Evolutionary conservation across 441 rosid genomes (phyloP), one percentile per base, ranked within the genome.

Genomic region (Erysimum cheiri): DNA sequence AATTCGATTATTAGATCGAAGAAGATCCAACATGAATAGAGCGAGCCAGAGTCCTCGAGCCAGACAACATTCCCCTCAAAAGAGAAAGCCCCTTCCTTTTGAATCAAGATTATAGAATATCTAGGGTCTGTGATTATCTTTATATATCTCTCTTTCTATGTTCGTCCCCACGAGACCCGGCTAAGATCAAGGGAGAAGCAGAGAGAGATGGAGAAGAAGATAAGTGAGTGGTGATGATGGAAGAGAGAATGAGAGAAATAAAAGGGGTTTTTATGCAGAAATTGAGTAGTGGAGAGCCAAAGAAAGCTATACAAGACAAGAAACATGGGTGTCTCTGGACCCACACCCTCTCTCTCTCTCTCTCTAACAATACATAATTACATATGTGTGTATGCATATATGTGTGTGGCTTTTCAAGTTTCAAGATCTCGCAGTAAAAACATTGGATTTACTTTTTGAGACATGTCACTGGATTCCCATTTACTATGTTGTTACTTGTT

Each of bases 21-120:
- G 19, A 43, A 53, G 67, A 73, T 59, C 70, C 32, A 64, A 65
- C 54, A 57, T 48, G 35, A 72, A 43, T 29, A 28, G 77, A 56
- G 33, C 43, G 67, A 73, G 46, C 39, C 35, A 81, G 81, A 55
- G 87, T 88, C 91, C 92, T 88, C 97, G 97, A 88, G 90, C 92
- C 96, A 82, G 92, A 90, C 96, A 90, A 90, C 96, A 84, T 80
- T 88, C 96, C 96, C 94, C 97, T 85, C 92, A 88, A 88, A 83
- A 82, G 48, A 69, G 43, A 69, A 77, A 70, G 77, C 85, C 84
- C 86, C 70, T 55, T 61, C n/a, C 13, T 33, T 33, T 13, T 5
- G 13, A 63, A 47, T 28, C 46, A 9, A 66, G 3, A 46, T 7
- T 5, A 15, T n/a, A n/a, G 26, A 19, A 10, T 14, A 19, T 47